Base-by-base conservation (phyloP, 768 basidiomycete genomes). In the Amanita rubescens region DNA sequence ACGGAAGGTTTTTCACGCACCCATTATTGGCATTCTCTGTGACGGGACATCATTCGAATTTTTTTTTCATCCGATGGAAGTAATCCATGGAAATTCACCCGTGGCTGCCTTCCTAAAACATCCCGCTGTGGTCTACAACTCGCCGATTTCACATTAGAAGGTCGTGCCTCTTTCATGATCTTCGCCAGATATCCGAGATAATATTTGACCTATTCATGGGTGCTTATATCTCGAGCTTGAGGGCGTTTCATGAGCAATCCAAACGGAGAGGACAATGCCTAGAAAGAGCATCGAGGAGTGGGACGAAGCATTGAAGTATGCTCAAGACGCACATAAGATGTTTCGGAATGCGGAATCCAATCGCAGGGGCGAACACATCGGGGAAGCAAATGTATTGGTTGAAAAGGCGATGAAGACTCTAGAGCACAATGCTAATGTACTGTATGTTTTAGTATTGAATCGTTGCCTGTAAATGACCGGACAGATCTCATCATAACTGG, bases 111-210 rank as follows among this genome's bases (percentile, higher is more conserved):
- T 32, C 32, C 46, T 5, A 24, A 24, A 46, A n/a, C n/a, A 33
- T 34, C 46, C 27, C 30, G 14, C 25, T 2, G 10, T 19, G 30
- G 46, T 15, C 17, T 47, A 30, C 30, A 19, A 49, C 56, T 48
- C 19, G 43, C 27, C 27, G 56, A 57, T 57, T 57, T 54, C 39
- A 47, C 56, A 42, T 17, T 9, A 34, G 10, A 30, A 3, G 38
- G 32, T 49, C 51, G 4, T 30, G 24, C 43, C 50, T 20, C 3
- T 38, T 60, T 60, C 46, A 47, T 47, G 39, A 30, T 45, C 59
- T 60, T 12, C 57, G 59, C 30, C 59, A 30, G 17, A 60, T 60
- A 53, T 60, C 48, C 35, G 59, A 60, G 44, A 48, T 54, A 44
- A 50, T 60, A 53, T 60, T 60, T 42, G 50, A 60, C 52, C 22